Base-by-base conservation (phyloP, 768 basidiomycete species). In the Lentinula guzmanii region DNA sequence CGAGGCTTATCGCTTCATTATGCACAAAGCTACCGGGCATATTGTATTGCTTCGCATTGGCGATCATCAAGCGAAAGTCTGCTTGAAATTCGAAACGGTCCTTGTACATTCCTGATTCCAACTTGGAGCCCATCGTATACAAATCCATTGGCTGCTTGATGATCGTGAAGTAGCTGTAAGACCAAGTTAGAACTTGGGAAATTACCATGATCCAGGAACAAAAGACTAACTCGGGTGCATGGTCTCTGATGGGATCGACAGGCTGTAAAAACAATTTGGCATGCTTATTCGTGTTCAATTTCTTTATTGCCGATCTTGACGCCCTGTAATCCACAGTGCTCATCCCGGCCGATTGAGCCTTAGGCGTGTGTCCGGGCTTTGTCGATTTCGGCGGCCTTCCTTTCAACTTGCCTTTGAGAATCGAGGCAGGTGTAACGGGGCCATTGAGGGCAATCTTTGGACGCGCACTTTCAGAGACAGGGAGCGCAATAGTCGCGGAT, bases 101-200 rank as follows among this genome's bases (percentile, higher is more conserved):
- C 63, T 85, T 82, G 76, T 98, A 98, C 74, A 89, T 82, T 5
- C 95, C 94, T 60, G 83, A 86, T 66, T 91, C 87, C 10, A 98
- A 76, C 71, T 96, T 98, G 41, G 89, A 89, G 31, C 81, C 78
- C 79, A 96, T 90, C 0, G 95, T 94, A 56, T 87, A 87, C 16
- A 98, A 79, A 69, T 99, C 97, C 93, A 99, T 98, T 0, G 97
- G 96, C 10, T 89, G 80, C 72, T 91, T 91, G 72, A 99, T 88
- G 62, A 95, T 75, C 58, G 91, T 87, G 68, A 94, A 93, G 71
- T 98, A 98, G 66, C 95, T 96, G 33, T 5, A 34, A 52, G 9
- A 62, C 8, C 50, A 6, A 33, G 34, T 33, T 18, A 28, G 9
- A 41, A 28, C 16, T 18, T n/a, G 2, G 9, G 21, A n/a, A 43